Conservation (phyloP, 371 early-diverging fungal genomes). For the Massospora cicadina region DNA sequence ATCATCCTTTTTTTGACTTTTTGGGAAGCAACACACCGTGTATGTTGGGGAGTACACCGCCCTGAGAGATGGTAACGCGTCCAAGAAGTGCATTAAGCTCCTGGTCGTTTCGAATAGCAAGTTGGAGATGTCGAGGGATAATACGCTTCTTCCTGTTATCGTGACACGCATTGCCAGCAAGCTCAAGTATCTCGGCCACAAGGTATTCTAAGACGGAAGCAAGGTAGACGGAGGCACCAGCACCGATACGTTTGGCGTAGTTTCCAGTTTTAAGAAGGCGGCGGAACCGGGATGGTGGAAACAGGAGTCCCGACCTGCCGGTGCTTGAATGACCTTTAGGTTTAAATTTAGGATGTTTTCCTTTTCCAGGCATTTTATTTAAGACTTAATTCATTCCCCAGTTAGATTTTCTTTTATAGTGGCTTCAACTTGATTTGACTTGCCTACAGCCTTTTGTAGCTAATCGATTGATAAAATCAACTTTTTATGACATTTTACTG, state of each 20-base stretch:
- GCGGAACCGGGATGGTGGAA: slow-evolving; percentile 95
- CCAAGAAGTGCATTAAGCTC: slow-evolving; percentile 89
- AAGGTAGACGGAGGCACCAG: slow-evolving; percentile 87
- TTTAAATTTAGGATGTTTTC: no score
- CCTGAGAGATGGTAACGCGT: slow-evolving; percentile 72
- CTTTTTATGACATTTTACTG: no score
- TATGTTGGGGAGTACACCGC: slow-evolving; percentile 79
- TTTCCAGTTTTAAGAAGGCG: slow-evolving; percentile 87
- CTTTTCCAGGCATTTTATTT: no score
- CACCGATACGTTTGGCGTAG: slow-evolving; percentile 89
- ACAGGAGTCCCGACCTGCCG: slow-evolving; percentile 74
- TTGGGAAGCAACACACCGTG: slow-evolving; percentile 48
- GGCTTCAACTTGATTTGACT: no score
- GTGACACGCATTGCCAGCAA: slow-evolving; percentile 90
- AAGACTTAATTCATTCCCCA: no score
- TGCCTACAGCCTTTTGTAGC: no score
- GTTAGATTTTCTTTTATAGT: no score
- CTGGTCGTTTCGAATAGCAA: slow-evolving; percentile 91
- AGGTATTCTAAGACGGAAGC: slow-evolving; percentile 93
- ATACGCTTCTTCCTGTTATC: slow-evolving; percentile 94
- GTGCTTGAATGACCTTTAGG: slow-evolving; percentile 49
- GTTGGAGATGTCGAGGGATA: slow-evolving; percentile 75
- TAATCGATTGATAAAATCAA: no score
- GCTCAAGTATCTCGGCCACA: slow-evolving; percentile 90
- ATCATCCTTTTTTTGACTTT: slow-evolving; percentile 51